Conservation (phyloP, 768 basidiomycete genomes). For the Leccinum subtestaceum region DNA sequence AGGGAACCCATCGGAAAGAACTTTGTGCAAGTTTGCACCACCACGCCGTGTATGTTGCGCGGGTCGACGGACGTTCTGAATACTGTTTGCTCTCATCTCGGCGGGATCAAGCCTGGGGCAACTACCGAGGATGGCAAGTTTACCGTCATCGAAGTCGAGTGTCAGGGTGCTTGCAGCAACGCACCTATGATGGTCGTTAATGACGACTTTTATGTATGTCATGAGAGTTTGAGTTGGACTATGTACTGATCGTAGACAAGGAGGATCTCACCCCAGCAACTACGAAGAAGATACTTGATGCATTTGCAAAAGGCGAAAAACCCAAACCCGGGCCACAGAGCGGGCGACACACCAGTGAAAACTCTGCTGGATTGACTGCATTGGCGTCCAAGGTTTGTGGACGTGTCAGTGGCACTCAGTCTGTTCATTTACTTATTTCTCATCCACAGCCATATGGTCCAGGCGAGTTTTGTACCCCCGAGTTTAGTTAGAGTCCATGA, state of each 20-base stretch:
- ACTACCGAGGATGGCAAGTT: conserved; percentile 97
- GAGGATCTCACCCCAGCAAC: conserved; percentile 80
- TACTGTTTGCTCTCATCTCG: conserved; percentile 79
- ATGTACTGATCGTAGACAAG: conserved; percentile 36
- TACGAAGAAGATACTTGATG: conserved; percentile 76
- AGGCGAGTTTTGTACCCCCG: conserved; percentile 82
- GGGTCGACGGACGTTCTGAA: conserved; percentile 90
- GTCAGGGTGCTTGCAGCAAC: conserved; percentile 97
- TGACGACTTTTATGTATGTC: conserved; percentile 91
- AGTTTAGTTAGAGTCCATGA: conserved; percentile 62
- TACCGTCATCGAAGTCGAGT: conserved; percentile 97
- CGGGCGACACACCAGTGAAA: conserved; percentile 84
- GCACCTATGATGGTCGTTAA: conserved; percentile 95
- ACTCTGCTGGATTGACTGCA: conserved; percentile 86
- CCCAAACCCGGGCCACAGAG: conserved; percentile 95
- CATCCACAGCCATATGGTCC: conserved; percentile 82
- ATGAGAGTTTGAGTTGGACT: background rate
- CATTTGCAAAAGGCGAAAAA: conserved; percentile 77
- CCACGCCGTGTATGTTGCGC: conserved; percentile 95
- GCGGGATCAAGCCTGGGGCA: conserved; percentile 80
- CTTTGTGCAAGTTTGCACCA: conserved; percentile 98
- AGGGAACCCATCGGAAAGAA: conserved; percentile 93
- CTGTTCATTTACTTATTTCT: conserved; percentile 9
- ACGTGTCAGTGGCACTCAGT: background rate
- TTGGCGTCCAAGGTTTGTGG: conserved; percentile 65